Percentiles rank a stretch among this genome's conserved stretches.
phyloP scores from a whole-genome alignment of 768 basidiomycete species.

The Russula compacta region DNA sequence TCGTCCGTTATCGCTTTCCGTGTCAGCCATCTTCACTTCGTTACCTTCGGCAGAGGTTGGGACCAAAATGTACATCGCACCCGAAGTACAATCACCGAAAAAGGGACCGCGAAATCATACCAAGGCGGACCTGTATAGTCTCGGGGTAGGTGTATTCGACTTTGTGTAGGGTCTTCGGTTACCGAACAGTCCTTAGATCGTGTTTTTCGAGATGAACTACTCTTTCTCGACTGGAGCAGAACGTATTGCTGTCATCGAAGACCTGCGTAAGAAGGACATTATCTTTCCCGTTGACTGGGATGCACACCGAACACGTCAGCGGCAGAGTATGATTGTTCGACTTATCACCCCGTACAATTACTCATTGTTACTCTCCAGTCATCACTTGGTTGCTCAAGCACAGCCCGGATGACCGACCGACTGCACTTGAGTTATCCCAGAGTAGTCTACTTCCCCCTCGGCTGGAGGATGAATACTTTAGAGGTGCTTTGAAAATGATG shows the following conservation, averaged over 20 bases:
- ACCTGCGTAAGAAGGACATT: constrained; percentile 61
- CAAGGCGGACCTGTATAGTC: constrained; percentile 92
- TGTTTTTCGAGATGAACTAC: constrained; percentile 97
- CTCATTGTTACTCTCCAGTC: constrained; percentile 34
- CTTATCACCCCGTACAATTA: background rate
- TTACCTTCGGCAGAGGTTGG: constrained; percentile 56
- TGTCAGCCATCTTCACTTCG: background rate
- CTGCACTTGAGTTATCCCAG: constrained; percentile 74
- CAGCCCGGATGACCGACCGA: constrained; percentile 68
- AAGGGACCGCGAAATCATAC: constrained; percentile 61
- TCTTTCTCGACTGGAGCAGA: constrained; percentile 74
- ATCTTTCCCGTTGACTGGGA: constrained; percentile 77
- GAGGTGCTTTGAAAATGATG: constrained; percentile 67
- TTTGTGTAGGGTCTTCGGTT: background rate
- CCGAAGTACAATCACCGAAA: constrained; percentile 67
- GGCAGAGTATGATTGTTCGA: constrained; percentile 47
- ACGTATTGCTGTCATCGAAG: constrained; percentile 74
- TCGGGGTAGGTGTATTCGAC: constrained; percentile 52
- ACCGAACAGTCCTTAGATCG: constrained; percentile 45
- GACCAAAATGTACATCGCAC: constrained; percentile 86
- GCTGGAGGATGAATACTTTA: constrained; percentile 82
- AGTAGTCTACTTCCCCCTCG: constrained; percentile 66
- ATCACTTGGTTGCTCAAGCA: constrained; percentile 78
- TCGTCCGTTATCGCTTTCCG: constrained; percentile 11
- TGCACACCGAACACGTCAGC: constrained; percentile 46